Evolutionary conservation across 257 asterid genomes (phyloP).

Genomic region (Leonotis leonurus): DNA sequence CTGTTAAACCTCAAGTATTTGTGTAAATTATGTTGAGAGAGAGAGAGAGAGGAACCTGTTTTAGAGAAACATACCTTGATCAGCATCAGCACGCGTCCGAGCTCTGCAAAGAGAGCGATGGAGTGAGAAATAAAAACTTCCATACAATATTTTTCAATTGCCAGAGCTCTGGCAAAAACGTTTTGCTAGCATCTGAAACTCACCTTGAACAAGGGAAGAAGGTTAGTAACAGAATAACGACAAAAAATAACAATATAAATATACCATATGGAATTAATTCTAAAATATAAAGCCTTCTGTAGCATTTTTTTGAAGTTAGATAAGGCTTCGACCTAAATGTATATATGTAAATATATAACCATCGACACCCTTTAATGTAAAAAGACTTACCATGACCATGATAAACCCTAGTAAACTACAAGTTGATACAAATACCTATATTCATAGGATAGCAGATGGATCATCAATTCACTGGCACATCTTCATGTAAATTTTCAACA

Average conservation of each 20-base stretch:
- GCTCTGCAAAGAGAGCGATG: constrained; percentile 33
- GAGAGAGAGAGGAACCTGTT: constrained; percentile 7
- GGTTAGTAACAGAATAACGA: constrained; percentile 33
- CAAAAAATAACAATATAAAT: constrained; percentile 16
- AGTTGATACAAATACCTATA: constrained; percentile 44
- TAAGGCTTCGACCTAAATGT: constrained; percentile 34
- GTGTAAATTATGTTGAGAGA: neutral
- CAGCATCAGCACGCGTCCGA: constrained; percentile 25
- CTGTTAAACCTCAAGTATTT: no score
- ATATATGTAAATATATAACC: constrained; percentile 15
- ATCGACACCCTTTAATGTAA: constrained; percentile 18
- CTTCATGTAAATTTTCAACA: constrained; percentile 33
- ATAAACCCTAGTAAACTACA: constrained; percentile 23
- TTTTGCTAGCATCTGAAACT: constrained; percentile 57
- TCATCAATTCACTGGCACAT: constrained; percentile 27
- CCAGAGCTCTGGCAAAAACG: constrained; percentile 54
- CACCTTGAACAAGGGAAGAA: constrained; percentile 51
- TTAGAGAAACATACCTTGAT: constrained; percentile 45
- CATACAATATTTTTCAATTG: constrained; percentile 40
- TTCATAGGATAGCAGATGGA: constrained; percentile 29
- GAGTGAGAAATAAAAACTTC: constrained; percentile 35
- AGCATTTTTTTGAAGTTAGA: constrained; percentile 25
- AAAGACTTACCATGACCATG: constrained; percentile 22
- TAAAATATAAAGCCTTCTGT: constrained; percentile 28
- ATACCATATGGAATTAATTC: constrained; percentile 18